Base-by-base conservation (phyloP, 305 asterid genomes). In the Rubia tinctorum region DNA sequence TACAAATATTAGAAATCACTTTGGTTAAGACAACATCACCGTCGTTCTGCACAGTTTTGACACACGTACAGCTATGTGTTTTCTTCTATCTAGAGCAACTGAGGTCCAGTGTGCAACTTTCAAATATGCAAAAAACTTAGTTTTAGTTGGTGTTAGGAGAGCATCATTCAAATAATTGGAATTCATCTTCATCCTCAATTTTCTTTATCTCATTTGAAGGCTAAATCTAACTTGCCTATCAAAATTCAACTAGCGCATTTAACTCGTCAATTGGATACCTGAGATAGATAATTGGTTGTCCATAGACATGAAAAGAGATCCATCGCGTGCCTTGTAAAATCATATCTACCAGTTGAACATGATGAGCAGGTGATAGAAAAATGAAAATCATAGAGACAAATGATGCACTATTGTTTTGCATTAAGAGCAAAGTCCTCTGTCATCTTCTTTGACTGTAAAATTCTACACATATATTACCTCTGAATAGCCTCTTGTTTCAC, bases 241-340 rank as follows among this genome's bases (percentile, higher is more conserved):
- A 56, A 92, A 77, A 62, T 88, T 93, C 15, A n/a, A 86, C 90
- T 20, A 93, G 86, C 76, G 77, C 30, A 34, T 34, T 34, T 34
- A 34, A 34, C 39, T 34, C 39, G 3, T 34, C 5, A 34, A 3
- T 2, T 4, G 39, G 5, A 34, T 34, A n/a, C n/a, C 5, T 34
- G 39, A 34, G 4, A 34, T 34, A 34, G 39, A 34, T 34, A 34
- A 34, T 34, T 89, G 75, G 80, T 71, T 15, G 70, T 60, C 91
- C 89, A 88, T 66, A 84, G 25, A 76, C 96, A 91, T 44, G 84
- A 71, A 75, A 97, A 90, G 45, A 88, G 83, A 76, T 75, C 82
- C 75, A 86, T 91, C 55, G 87, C 82, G 66, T 92, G 97, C 45
- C 45, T 78, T 30, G 82, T 82, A 75, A 97, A 94, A 62, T 88